phyloP scores from a whole-genome alignment of 1,139 yeast genomes.

The Protomyces lactucae-debilis region DNA sequence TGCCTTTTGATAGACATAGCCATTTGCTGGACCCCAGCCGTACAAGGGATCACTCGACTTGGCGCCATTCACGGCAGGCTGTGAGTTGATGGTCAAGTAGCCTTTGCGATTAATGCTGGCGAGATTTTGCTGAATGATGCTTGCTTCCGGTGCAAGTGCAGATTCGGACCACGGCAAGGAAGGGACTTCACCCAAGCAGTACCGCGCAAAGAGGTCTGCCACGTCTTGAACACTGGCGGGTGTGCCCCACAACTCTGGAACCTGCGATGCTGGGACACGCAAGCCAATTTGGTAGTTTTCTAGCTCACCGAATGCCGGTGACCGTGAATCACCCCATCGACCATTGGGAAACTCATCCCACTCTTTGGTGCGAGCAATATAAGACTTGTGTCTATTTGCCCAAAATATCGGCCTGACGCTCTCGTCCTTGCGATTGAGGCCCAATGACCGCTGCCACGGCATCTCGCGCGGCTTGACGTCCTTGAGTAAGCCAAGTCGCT shows the following conservation, averaged over 20 bases:
- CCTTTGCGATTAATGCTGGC: conserved; percentile 61
- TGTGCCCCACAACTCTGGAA: conserved; percentile 79
- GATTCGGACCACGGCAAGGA: conserved; percentile 96
- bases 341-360: conserved; percentile 97
- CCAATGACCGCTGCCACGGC: conserved; percentile 89
- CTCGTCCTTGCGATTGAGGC: conserved; percentile 75
- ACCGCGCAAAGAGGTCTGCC: conserved; percentile 56
- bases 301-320: conserved; percentile 89
- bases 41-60: conserved; percentile 63
- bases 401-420: conserved; percentile 91
- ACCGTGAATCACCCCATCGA: conserved; percentile 89
- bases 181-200: conserved; percentile 62
- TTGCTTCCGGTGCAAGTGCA: conserved; percentile 73
- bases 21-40: conserved; percentile 97
- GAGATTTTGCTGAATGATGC: conserved; percentile 56
- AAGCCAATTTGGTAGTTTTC: conserved; percentile 57
- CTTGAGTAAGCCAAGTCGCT: conserved; percentile 53
- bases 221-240: conserved; percentile 61
- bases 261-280: conserved; percentile 52
- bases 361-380: conserved; percentile 80
- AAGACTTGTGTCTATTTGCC: conserved; percentile 90
- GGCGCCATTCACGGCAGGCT: conserved; percentile 84
- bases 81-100: conserved; percentile 81
- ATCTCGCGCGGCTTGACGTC: conserved; percentile 39
- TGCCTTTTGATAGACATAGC: conserved; percentile 89